Base-by-base conservation (phyloP, 2,329 filamentous ascomycete genomes). In the Hymenoscyphus repandus region DNA sequence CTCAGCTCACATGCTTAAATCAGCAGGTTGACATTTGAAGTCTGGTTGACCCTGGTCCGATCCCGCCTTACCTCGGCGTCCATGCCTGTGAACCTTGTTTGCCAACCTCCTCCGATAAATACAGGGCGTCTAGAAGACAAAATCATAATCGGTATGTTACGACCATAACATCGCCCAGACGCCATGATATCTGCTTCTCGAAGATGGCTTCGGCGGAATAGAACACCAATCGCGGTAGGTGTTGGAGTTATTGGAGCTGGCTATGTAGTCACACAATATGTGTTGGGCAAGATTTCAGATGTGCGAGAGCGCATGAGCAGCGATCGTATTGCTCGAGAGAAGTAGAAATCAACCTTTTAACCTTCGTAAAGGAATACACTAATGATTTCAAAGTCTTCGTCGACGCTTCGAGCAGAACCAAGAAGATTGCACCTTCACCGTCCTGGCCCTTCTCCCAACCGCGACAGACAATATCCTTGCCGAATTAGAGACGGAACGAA, bases 401-500 rank as follows among this genome's bases (percentile, higher is more conserved):
- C 87, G 93, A 52, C 88, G 93, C 65, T 99, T 99, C 72, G 90
- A 97, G 69, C 93, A 99, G 71, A 99, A 99, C 70, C 93, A 99
- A 68, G 92, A 96, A 68, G 93, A 99, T 71, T 99, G 93, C 72
- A 96, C 92, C 43, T 96, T 95, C 68, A 99, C 93, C 34, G 90
- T 97, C 40, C 83, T 97, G n/a, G 93, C 92, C 30, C 82, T 99
- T 49, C 79, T 99, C 9, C 93, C 93, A 4, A 95, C 92, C 32
- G 88, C 90, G 6, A 91, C 91, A 20, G 83, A 93, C 59, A 92
- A 95, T 66, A 86, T 99, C 62, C 76, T 96, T 63, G 84, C 89
- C 60, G 84, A 86, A 31, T 81, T 97, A 62, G 89, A 95, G 47
- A 95, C 95, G 39, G 93, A 99, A 69, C 83, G 88, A 63, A 89